A percentile compares a stretch with the other conserved stretches of the same genome.
Evolutionary conservation across 2,329 filamentous ascomycete species (phyloP).

Genomic region (Trichoderma citrinoviride): DNA sequence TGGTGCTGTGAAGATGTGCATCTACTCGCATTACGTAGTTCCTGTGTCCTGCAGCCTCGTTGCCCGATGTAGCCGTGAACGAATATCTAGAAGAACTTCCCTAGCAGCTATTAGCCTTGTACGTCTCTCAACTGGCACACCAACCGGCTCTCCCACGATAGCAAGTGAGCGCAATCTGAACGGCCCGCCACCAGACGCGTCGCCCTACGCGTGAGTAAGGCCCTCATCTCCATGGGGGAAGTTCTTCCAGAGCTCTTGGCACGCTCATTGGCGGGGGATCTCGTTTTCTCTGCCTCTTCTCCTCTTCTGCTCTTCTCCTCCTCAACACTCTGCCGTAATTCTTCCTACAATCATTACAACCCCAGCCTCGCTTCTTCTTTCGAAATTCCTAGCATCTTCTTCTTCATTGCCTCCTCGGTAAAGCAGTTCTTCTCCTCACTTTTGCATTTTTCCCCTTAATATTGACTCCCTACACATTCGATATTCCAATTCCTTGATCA

Average conservation of each 20-base stretch:
- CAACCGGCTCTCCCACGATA: not conserved
- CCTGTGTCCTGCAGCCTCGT: not conserved
- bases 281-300: not conserved
- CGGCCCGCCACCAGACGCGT: slow-evolving; percentile 2
- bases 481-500: not conserved
- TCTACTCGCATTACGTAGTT: not conserved
- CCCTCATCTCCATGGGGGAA: not conserved
- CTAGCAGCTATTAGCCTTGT: not conserved
- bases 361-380: not conserved
- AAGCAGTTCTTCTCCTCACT: not conserved
- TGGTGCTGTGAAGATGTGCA: not conserved
- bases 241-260: not conserved
- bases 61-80: not conserved
- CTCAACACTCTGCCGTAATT: not conserved
- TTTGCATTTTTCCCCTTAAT: not conserved
- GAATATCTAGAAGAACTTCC: not conserved
- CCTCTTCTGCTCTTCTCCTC: not conserved
- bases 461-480: not conserved
- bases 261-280: not conserved
- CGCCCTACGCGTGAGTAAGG: not conserved
- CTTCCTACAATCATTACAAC: not conserved
- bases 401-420: not conserved
- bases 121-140: not conserved
- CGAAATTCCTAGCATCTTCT: not conserved
- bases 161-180: slow-evolving; percentile 12